These are phyloP conservation scores for Boletus barrowsii DNA, from an alignment of 768 basidiomycete genomes.

Conservation along the genomic window DNA sequence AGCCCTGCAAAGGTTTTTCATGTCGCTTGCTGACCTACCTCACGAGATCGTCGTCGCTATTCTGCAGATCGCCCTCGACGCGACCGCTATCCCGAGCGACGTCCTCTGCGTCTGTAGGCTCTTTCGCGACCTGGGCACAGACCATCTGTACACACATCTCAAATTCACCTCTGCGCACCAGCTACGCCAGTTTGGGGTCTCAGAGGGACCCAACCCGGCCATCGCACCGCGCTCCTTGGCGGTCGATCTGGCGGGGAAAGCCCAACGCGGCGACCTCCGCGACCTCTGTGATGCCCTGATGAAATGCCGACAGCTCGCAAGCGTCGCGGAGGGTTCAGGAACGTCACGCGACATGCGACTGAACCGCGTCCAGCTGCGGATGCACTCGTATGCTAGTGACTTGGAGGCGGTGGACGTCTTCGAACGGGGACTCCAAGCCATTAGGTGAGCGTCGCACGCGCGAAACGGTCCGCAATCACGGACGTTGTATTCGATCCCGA, in stretches of 20 bases:
- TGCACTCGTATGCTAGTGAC: slow-evolving; percentile 40
- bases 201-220: slow-evolving; percentile 5
- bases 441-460: slow-evolving; percentile 32
- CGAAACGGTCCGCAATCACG: background rate
- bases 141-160: slow-evolving; percentile 26
- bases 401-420: slow-evolving; percentile 25
- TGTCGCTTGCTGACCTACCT: slow-evolving; percentile 19
- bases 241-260: slow-evolving; percentile 31
- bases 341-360: slow-evolving; percentile 16
- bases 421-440: slow-evolving; percentile 31
- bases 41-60: slow-evolving; percentile 22
- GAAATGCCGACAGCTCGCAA: slow-evolving; percentile 18
- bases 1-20: background rate
- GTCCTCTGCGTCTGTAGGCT: slow-evolving; percentile 21
- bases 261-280: slow-evolving; percentile 25
- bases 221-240: slow-evolving; percentile 27
- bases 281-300: slow-evolving; percentile 26
- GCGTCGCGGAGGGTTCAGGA: background rate
- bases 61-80: slow-evolving; percentile 13
- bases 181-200: slow-evolving; percentile 15
- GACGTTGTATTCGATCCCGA: background rate
- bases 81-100: slow-evolving; percentile 11
- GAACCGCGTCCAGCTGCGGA: slow-evolving; percentile 33
- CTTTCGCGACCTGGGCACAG: slow-evolving; percentile 20
- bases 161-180: slow-evolving; percentile 24